Percentiles rank a stretch among this genome's conserved stretches.
Conservation (phyloP, 768 basidiomycete species). For the Boletus eberwhitei region DNA sequence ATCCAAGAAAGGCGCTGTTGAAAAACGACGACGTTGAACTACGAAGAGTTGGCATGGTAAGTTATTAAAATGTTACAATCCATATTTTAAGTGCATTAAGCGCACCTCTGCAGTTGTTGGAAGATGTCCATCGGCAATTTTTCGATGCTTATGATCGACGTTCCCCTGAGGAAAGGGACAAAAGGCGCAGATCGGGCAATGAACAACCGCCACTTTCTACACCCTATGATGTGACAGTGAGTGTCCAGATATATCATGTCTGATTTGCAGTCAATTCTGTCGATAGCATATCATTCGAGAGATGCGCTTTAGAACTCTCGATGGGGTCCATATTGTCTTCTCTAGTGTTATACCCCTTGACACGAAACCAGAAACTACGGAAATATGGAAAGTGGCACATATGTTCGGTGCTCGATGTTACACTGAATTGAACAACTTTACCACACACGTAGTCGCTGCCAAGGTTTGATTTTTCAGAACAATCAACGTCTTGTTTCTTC, state of each 20-base stretch:
- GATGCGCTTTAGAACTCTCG: constrained; percentile 73
- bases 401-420: constrained; percentile 87
- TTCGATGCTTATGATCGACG: constrained; percentile 62
- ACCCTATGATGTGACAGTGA: constrained; percentile 75
- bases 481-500: constrained; percentile 2
- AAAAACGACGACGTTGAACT: constrained; percentile 89
- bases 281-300: constrained; percentile 78
- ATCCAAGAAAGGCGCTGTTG: constrained; percentile 68
- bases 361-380: constrained; percentile 70
- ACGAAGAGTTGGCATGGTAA: constrained; percentile 67
- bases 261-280: constrained; percentile 1
- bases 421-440: constrained; percentile 57
- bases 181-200: constrained; percentile 25
- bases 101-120: constrained; percentile 56
- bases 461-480: constrained; percentile 50
- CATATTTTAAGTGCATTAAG: not conserved
- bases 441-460: constrained; percentile 91
- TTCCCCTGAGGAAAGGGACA: constrained; percentile 25
- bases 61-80: constrained; percentile 13
- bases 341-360: constrained; percentile 95
- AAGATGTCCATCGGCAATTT: constrained; percentile 74
- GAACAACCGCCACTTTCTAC: constrained; percentile 30
- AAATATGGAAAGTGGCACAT: constrained; percentile 81
- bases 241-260: constrained; percentile 20
- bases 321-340: constrained; percentile 80